A percentile compares a stretch with the other conserved stretches of the same genome.
These are phyloP conservation scores for Rhizopogon roseolus DNA, from an alignment of 768 basidiomycete genomes.

Conservation along the genomic window DNA sequence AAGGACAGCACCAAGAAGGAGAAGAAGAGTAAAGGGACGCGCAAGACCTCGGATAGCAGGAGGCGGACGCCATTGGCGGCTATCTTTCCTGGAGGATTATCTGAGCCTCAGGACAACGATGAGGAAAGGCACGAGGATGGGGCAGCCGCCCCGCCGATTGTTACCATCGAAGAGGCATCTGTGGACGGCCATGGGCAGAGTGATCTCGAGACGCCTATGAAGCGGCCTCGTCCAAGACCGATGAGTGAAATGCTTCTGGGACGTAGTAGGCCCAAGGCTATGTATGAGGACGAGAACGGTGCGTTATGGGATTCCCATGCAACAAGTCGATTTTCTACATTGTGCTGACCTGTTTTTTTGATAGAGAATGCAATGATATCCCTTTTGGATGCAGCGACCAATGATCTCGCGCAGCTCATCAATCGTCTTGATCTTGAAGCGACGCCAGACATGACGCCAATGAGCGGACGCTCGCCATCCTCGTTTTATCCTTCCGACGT, in stretches of 20 bases:
- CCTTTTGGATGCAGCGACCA: conserved; percentile 73
- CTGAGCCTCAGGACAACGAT: conserved; percentile 10
- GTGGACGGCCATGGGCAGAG: conserved; percentile 40
- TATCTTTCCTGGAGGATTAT: conserved; percentile 48
- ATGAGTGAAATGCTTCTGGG: conserved; percentile 60
- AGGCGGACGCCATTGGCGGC: conserved; percentile 50
- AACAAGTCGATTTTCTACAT: background rate
- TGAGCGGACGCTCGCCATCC: conserved; percentile 20
- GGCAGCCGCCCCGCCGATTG: conserved; percentile 13
- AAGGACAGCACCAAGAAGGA: conserved; percentile 27
- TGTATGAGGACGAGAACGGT: conserved; percentile 48
- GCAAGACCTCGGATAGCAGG: conserved; percentile 44
- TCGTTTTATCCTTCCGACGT: conserved; percentile 18
- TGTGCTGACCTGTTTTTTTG: background rate
- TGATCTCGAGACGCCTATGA: conserved; percentile 28
- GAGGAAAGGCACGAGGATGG: conserved; percentile 5
- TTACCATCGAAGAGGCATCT: conserved; percentile 51
- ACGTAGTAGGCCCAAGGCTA: conserved; percentile 40
- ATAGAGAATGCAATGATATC: conserved; percentile 51
- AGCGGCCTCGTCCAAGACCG: conserved; percentile 48
- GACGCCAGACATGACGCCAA: conserved; percentile 50
- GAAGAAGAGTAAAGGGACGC: conserved; percentile 23
- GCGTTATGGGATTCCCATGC: background rate
- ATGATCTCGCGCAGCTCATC: conserved; percentile 74
- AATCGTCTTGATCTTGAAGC: conserved; percentile 79